Base-by-base conservation (phyloP, 768 basidiomycete genomes). In the Boletellus ananas region DNA sequence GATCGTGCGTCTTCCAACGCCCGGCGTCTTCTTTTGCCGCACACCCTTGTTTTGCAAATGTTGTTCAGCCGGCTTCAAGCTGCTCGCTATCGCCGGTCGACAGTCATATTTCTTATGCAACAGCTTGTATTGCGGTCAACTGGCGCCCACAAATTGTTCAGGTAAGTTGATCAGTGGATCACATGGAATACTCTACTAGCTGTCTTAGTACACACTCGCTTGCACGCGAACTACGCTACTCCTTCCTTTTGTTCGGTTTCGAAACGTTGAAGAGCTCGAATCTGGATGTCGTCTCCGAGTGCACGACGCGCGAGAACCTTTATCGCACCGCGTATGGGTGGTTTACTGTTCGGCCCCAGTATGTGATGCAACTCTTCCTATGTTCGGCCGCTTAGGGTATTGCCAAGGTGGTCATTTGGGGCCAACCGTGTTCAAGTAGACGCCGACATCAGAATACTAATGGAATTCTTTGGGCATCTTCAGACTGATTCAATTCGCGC, bases 261-360 rank as follows among this genome's bases (percentile, higher is more conserved):
- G 92, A 96, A 66, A 82, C 90, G 3, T 69, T 98, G 33, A 88
- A 88, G 59, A 92, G 92, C 58, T 94, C 90, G 11, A 79, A 84
- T 55, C 73, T 96, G 56, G 95, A 98, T 64, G 74, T 81, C 0
- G 82, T 82, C 52, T 87, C 90, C 48, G 94, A 98, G 67, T 77
- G 83, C 57, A 61, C 76, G 18, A 70, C 93, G 29, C 80, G 96
- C 36, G 81, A 90, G 57, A 75, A 74, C 43, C 71, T 99, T 6
- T 99, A 93, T 66, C 68, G 71, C 6, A 79, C 84, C 2, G 93
- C 92, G 3, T 90, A 91, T 58, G 79, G 84, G 4, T 98, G 95
- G 96, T 99, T 98, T 70, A 73, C 86, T n/a, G 80, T 86, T 42
- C 79, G 87, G n/a, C 87, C 94, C 9, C 92, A 93, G 94, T 96